These are phyloP conservation scores for Acacia pycnantha DNA, from an alignment of 331 rosid species.

Conservation along the genomic window DNA sequence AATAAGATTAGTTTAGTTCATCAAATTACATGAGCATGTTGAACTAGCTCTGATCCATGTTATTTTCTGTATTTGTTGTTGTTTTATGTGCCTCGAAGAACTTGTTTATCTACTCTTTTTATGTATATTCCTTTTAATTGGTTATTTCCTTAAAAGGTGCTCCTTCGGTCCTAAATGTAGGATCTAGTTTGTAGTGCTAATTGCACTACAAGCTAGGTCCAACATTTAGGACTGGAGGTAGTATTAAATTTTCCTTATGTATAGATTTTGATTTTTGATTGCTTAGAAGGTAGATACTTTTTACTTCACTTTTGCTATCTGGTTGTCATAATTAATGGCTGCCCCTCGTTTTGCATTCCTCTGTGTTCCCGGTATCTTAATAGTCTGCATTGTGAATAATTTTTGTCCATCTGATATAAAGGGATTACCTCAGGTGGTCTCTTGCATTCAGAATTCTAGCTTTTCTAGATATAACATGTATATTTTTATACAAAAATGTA, in stretches of 20 bases:
- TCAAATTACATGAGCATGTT: conserved; percentile 8
- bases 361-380: conserved; percentile 14
- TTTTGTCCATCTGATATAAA: not conserved
- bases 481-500: not conserved
- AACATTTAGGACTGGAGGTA: too few relatives aligned
- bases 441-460: not conserved
- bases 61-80: not conserved
- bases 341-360: conserved; percentile 3
- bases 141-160: not conserved
- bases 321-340: not conserved
- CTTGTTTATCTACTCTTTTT: not conserved
- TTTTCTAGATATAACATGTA: not conserved
- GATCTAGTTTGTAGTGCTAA: too few relatives aligned
- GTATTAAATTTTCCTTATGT: not conserved
- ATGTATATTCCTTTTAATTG: not conserved
- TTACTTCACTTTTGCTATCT: not conserved
- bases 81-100: not conserved
- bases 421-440: not conserved
- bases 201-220: too few relatives aligned
- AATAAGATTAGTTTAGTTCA: conserved; percentile 14
- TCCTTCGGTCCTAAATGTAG: too few relatives aligned
- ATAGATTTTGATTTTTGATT: not conserved
- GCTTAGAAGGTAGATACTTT: not conserved
- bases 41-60: not conserved
- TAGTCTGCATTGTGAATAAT: not conserved